A percentile compares a stretch with the other conserved stretches of the same genome.
phyloP scores from a whole-genome alignment of 352 stramenopile species.

The Phytopythium boreale region DNA sequence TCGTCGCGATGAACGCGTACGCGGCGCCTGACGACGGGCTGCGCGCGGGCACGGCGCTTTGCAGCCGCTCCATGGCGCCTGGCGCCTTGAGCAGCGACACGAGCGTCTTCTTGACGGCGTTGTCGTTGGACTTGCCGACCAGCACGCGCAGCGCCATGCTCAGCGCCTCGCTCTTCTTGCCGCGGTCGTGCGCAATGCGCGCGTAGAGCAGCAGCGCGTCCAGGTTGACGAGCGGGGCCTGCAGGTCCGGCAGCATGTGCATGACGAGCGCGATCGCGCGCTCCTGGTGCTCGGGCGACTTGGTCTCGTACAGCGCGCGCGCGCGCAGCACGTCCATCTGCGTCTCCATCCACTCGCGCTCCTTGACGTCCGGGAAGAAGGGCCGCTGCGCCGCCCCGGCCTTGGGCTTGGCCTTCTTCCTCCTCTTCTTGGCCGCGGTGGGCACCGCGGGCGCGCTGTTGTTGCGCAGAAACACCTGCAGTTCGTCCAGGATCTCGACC shows the following conservation, averaged over 20 bases:
- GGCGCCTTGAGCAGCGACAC: conserved; percentile 35
- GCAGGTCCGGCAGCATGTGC: conserved; percentile 52
- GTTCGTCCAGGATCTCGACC: conserved; percentile 35
- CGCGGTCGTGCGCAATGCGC: conserved; percentile 54
- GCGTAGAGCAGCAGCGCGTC: conserved; percentile 68
- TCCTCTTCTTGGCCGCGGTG: neutral
- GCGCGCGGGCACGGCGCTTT: conserved; percentile 29
- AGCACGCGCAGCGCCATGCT: conserved; percentile 67
- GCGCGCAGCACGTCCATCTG: conserved; percentile 52
- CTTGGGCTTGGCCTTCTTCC: conserved; percentile 10
- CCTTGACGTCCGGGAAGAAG: conserved; percentile 29
- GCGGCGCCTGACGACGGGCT: conserved; percentile 46
- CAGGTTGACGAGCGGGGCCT: conserved; percentile 48
- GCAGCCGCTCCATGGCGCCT: conserved; percentile 35
- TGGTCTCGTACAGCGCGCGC: conserved; percentile 44
- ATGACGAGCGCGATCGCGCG: conserved; percentile 49
- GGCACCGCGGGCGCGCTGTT: conserved; percentile 14
- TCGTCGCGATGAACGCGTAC: conserved; percentile 73
- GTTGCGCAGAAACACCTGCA: conserved; percentile 37
- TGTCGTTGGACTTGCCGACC: conserved; percentile 47
- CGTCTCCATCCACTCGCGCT: conserved; percentile 32
- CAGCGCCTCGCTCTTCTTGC: conserved; percentile 55
- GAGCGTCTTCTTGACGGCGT: conserved; percentile 46
- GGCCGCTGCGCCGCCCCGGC: neutral
- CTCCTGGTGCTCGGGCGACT: conserved; percentile 40